A percentile compares a stretch with the other conserved stretches of the same genome.
These are phyloP conservation scores for Cladosporium halotolerans DNA, from an alignment of 2,329 filamentous ascomycete genomes.

Conservation along the genomic window DNA sequence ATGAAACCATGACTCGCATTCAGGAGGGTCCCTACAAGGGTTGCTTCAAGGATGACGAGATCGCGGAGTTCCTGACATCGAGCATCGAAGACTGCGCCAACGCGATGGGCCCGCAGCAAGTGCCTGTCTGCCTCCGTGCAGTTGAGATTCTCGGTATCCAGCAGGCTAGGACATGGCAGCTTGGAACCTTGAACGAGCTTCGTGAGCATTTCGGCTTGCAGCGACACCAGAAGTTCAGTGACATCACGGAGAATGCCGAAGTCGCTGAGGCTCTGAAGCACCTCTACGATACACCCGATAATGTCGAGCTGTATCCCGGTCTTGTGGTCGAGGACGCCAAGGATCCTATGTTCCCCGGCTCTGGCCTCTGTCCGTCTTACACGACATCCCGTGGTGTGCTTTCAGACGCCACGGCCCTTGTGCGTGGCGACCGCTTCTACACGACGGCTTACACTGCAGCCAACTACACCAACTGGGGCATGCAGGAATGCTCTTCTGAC, in stretches of 20 bases:
- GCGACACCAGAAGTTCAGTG: constrained; percentile 50
- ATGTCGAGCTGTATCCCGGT: constrained; percentile 65
- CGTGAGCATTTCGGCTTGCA: constrained; percentile 57
- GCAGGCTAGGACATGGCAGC: constrained; percentile 56
- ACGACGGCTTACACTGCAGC: constrained; percentile 38
- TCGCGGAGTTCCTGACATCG: constrained; percentile 50
- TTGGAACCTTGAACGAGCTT: constrained; percentile 59
- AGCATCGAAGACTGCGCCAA: constrained; percentile 58
- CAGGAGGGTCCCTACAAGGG: constrained; percentile 38
- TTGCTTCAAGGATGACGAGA: constrained; percentile 51
- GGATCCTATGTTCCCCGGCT: constrained; percentile 45
- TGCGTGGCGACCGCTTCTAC: constrained; percentile 55
- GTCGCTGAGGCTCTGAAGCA: constrained; percentile 51
- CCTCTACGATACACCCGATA: constrained; percentile 58
- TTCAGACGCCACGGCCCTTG: constrained; percentile 54
- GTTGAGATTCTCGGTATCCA: constrained; percentile 59
- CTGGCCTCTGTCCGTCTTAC: constrained; percentile 48
- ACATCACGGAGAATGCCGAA: constrained; percentile 53
- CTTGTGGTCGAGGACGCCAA: constrained; percentile 57
- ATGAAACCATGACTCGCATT: constrained; percentile 25
- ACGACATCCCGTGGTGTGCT: constrained; percentile 52
- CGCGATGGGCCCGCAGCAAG: constrained; percentile 53
- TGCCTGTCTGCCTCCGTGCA: constrained; percentile 52
- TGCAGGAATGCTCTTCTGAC: constrained; percentile 43
- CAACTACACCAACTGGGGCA: constrained; percentile 38